Percentiles rank a stretch among this genome's conserved stretches.
Conservation (phyloP, 768 basidiomycete genomes). For the Calocera viscosa region DNA sequence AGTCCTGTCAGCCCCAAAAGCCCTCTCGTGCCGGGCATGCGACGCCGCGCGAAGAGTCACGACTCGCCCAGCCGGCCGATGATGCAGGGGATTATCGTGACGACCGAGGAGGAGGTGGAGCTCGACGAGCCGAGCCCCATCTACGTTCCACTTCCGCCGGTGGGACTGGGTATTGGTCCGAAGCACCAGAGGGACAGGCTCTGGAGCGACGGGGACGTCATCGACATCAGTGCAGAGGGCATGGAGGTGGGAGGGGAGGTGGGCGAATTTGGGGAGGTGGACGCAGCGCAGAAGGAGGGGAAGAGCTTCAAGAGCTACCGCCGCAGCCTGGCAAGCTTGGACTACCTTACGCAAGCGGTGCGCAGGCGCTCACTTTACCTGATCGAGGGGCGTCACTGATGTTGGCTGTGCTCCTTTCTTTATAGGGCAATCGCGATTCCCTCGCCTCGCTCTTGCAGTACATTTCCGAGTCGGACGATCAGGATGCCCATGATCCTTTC, state of each 20-base stretch:
- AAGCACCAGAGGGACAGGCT: neutral
- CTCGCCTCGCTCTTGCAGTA: neutral
- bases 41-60: neutral
- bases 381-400: neutral
- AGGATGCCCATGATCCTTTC: neutral
- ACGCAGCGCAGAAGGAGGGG: neutral
- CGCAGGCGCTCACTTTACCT: neutral
- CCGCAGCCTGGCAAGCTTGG: neutral
- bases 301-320: conserved; percentile 3
- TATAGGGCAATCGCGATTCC: conserved; percentile 1
- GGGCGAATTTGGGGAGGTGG: neutral
- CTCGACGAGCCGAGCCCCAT: neutral
- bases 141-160: neutral
- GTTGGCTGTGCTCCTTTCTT: neutral
- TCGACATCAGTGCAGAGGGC: neutral
- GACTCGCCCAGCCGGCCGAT: neutral
- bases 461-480: neutral
- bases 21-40: neutral
- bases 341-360: conserved; percentile 1
- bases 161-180: neutral
- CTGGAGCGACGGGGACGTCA: neutral
- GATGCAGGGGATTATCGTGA: neutral
- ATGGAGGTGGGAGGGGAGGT: neutral
- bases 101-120: neutral
- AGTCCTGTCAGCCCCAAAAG: conserved; percentile 1